Conservation (phyloP, 2,329 filamentous ascomycete species). For the Trichoderma sp. region DNA sequence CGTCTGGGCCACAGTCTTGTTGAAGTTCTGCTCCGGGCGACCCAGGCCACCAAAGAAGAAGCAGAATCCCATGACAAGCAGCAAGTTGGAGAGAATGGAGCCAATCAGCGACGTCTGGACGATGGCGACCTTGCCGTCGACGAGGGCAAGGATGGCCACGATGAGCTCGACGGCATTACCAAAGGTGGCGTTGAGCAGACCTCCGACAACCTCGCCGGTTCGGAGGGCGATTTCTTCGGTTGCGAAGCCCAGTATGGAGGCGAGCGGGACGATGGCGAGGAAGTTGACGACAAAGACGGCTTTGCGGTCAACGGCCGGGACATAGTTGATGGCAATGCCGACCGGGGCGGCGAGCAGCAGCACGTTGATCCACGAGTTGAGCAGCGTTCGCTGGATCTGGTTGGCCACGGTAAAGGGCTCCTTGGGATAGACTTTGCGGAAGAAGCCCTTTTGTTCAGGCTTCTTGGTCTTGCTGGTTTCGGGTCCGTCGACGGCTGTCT, state of each 20-base stretch:
- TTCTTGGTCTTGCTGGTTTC: slow-evolving; percentile 39
- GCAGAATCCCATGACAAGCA: slow-evolving; percentile 86
- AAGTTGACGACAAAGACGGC: slow-evolving; percentile 87
- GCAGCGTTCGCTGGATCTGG: slow-evolving; percentile 69
- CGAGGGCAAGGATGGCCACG: slow-evolving; percentile 78
- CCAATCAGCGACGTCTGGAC: slow-evolving; percentile 92
- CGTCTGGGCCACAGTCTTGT: slow-evolving; percentile 86
- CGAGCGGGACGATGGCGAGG: slow-evolving; percentile 85
- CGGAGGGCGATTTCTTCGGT: slow-evolving; percentile 85
- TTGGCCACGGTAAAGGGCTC: slow-evolving; percentile 57
- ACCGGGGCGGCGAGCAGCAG: slow-evolving; percentile 74
- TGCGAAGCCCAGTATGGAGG: slow-evolving; percentile 79
- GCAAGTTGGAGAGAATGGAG: slow-evolving; percentile 84
- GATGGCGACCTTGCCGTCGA: slow-evolving; percentile 71
- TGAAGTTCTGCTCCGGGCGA: slow-evolving; percentile 81
- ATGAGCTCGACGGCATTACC: slow-evolving; percentile 92
- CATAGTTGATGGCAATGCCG: slow-evolving; percentile 72
- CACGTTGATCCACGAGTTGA: slow-evolving; percentile 85
- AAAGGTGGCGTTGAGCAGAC: slow-evolving; percentile 85
- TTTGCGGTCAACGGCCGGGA: slow-evolving; percentile 51
- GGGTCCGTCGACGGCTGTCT: slow-evolving; percentile 20
- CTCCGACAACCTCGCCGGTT: slow-evolving; percentile 81
- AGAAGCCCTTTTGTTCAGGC: slow-evolving; percentile 38
- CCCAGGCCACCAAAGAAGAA: slow-evolving; percentile 85
- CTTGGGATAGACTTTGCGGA: slow-evolving; percentile 48